Evolutionary conservation across 2,329 filamentous ascomycete species (phyloP).

Genomic region (Pochonia chlamydosporia): DNA sequence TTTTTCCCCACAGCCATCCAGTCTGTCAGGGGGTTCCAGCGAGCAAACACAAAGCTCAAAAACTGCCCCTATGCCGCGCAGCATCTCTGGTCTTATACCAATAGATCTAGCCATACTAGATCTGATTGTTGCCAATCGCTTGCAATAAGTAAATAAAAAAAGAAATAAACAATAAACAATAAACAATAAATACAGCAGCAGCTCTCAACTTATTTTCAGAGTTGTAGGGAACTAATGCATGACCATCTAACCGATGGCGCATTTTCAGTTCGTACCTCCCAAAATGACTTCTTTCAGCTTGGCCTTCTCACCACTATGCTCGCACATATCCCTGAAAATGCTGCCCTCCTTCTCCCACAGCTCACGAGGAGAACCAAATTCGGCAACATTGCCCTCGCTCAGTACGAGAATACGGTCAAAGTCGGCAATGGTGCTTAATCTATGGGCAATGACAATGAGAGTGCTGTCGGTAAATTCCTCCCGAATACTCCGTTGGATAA

Average conservation of each 20-base stretch:
- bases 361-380: slow-evolving; percentile 60
- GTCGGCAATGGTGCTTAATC: slow-evolving; percentile 70
- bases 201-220: no score
- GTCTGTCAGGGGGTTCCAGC: no score
- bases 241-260: no score
- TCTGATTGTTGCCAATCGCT: background rate
- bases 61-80: no score
- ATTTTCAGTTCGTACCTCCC: slow-evolving; percentile 12
- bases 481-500: slow-evolving; percentile 69
- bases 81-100: background rate
- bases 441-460: slow-evolving; percentile 69
- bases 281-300: slow-evolving; percentile 43
- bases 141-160: background rate
- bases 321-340: slow-evolving; percentile 58
- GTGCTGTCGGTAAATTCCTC: slow-evolving; percentile 66
- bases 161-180: background rate
- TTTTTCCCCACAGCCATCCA: no score
- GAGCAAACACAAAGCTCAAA: no score
- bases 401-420: slow-evolving; percentile 71
- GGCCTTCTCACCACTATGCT: slow-evolving; percentile 54
- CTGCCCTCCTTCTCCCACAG: slow-evolving; percentile 49
- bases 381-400: slow-evolving; percentile 59
- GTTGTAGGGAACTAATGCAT: no score
- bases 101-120: background rate
- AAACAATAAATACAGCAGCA: background rate